These are phyloP conservation scores for Globisporangium lucens DNA, from an alignment of 352 stramenopile genomes.

Conservation along the genomic window DNA sequence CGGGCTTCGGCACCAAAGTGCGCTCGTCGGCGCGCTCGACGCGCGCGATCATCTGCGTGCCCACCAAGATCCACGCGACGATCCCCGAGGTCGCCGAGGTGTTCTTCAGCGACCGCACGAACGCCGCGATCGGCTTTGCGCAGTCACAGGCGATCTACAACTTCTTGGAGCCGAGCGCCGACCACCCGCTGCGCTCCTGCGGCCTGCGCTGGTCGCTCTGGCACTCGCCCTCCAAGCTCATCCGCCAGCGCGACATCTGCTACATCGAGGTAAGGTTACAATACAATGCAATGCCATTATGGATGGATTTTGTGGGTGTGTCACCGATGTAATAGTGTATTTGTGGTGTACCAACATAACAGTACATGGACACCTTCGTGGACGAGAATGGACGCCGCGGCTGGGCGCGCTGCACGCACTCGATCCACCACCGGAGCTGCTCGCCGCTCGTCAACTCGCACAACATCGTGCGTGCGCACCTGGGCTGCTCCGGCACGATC, in stretches of 20 bases:
- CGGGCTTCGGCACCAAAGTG: constrained; percentile 50
- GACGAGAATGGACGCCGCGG: constrained; percentile 49
- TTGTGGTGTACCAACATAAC: not conserved
- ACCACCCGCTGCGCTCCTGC: constrained; percentile 51
- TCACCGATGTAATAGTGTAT: too few species aligned
- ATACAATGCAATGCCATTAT: not conserved
- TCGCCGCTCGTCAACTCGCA: constrained; percentile 48
- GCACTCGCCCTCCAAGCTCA: constrained; percentile 56
- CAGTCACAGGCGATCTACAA: constrained; percentile 60
- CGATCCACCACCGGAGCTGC: constrained; percentile 61
- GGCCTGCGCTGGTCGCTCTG: constrained; percentile 64
- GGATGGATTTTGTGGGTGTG: not conserved
- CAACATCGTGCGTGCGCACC: constrained; percentile 47
- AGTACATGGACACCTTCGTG: constrained; percentile 64
- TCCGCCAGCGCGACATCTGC: constrained; percentile 52
- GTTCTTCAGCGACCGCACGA: constrained; percentile 57
- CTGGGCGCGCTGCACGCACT: constrained; percentile 62
- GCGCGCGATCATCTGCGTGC: constrained; percentile 45
- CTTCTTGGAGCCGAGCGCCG: constrained; percentile 36
- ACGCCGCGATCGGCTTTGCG: constrained; percentile 56
- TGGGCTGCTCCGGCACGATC: constrained; percentile 57
- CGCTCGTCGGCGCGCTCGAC: constrained; percentile 46
- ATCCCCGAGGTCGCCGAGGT: constrained; percentile 56
- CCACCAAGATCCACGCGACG: constrained; percentile 44
- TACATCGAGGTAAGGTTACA: constrained; percentile 40